These are phyloP conservation scores for Pseudogymnoascus sp. DNA, from an alignment of 2,329 filamentous ascomycete genomes.

Conservation along the genomic window DNA sequence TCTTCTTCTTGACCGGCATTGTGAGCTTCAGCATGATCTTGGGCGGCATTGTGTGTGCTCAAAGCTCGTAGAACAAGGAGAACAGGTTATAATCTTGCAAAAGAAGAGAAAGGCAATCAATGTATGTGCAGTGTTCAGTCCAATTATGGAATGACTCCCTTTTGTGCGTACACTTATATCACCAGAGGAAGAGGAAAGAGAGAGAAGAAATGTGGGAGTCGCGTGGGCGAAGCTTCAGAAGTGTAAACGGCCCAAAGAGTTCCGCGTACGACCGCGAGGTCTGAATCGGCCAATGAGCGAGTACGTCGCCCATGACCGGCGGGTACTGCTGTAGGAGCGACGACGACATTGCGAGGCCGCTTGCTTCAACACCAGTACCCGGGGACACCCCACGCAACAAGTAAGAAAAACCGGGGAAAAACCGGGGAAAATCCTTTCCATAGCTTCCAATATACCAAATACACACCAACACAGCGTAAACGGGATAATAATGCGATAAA, in stretches of 20 bases:
- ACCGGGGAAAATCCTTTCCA: constrained; percentile 12
- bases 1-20: not conserved
- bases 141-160: not conserved
- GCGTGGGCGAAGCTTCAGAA: not conserved
- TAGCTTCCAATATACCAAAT: not conserved
- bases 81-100: not conserved
- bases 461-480: constrained; percentile 2
- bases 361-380: not conserved
- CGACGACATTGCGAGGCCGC: not conserved
- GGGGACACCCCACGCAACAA: not conserved
- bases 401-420: constrained; percentile 14
- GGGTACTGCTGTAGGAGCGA: not conserved
- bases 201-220: not conserved
- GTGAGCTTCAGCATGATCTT: too few species aligned
- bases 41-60: not conserved
- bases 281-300: not conserved
- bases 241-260: not conserved
- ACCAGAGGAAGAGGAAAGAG: not conserved
- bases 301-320: not conserved
- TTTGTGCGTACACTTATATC: not conserved
- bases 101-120: not conserved
- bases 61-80: not conserved
- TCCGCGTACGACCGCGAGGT: not conserved
- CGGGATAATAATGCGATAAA: constrained; percentile 10
- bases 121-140: not conserved